These are phyloP conservation scores for Elsinoe perseae DNA, from an alignment of 2,329 filamentous ascomycete species.

Conservation along the genomic window DNA sequence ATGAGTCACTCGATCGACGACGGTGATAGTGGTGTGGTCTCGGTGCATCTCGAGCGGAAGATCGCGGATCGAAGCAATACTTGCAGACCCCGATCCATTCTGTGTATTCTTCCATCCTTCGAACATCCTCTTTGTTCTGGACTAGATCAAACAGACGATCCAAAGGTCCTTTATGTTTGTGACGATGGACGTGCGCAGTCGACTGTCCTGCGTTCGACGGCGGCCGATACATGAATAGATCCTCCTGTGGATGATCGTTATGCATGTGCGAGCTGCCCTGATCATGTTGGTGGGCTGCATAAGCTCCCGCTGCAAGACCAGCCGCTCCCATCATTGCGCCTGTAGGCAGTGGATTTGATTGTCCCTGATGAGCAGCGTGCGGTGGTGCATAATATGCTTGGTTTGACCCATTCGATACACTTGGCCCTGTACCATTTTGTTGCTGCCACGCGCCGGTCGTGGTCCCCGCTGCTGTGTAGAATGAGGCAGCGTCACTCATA, in stretches of 20 bases:
- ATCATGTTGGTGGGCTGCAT: conserved; percentile 22
- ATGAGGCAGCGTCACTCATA: conserved; percentile 21
- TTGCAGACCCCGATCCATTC: conserved; percentile 59
- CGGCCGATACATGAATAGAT: conserved; percentile 3
- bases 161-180: conserved; percentile 50
- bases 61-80: conserved; percentile 56
- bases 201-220: not conserved
- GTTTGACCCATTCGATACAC: conserved; percentile 14
- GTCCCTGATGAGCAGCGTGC: conserved; percentile 6
- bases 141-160: conserved; percentile 52
- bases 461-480: conserved; percentile 20
- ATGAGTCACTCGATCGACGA: conserved; percentile 38
- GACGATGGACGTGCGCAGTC: conserved; percentile 21
- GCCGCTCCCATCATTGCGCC: conserved; percentile 16
- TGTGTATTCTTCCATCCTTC: conserved; percentile 59
- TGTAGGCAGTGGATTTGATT: conserved; percentile 14
- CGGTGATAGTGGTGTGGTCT: conserved; percentile 51
- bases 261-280: not conserved
- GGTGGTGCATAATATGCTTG: conserved; percentile 17
- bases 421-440: not conserved
- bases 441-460: conserved; percentile 18
- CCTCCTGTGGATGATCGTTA: conserved; percentile 13
- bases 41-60: conserved; percentile 49
- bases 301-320: conserved; percentile 16
- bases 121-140: conserved; percentile 57